Base-by-base conservation (phyloP, 2,329 filamentous ascomycete genomes). In the Exophiala calicioides region DNA sequence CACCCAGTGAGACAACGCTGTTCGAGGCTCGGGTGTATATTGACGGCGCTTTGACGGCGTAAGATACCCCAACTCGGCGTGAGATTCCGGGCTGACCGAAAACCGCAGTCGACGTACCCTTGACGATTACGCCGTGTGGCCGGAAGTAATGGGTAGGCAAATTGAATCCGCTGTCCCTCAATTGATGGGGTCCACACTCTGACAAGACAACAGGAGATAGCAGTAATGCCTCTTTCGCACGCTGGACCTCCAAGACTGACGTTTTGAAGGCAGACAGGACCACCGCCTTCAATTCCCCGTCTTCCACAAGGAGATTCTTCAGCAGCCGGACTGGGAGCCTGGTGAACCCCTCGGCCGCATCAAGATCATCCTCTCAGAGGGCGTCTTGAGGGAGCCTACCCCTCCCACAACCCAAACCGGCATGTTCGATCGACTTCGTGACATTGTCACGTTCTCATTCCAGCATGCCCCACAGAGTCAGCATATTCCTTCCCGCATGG, bases 401-500 rank as follows among this genome's bases (percentile, higher is more conserved):
- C 39, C 47, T 18, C 44, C 39, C 73, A 32, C 32, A 13, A 15
- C 35, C 23, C 27, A 35, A 9, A 26, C 30, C 6, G 7, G 18
- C 18, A 44, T 39, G 18, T 80, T 86, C 55, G 82, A 88, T 58
- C 73, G 81, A 30, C 71, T 86, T 52, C 86, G 84, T 61, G 88
- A 90, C 59, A 67, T 89, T 33, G 79, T 90, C 18, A 79, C 79
- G 10, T 93, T 95, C 65, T 84, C 88, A 1, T 95, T 94, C 59
- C 87, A 93, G 61, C 87, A 93, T 71, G 89, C 86, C 24, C 88
- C 89, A 1, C 68, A 86, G 44, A 77, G 88, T 91, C 70, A 56
- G 75, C 67, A 20, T 27, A 39, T n/a, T 15, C 7, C 10, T 9
- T 4, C 15, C 21, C 8, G n/a, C 20, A 8, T n/a, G 36, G 19